phyloP scores from a whole-genome alignment of 352 stramenopile species.

The Pythium scleroteichum region DNA sequence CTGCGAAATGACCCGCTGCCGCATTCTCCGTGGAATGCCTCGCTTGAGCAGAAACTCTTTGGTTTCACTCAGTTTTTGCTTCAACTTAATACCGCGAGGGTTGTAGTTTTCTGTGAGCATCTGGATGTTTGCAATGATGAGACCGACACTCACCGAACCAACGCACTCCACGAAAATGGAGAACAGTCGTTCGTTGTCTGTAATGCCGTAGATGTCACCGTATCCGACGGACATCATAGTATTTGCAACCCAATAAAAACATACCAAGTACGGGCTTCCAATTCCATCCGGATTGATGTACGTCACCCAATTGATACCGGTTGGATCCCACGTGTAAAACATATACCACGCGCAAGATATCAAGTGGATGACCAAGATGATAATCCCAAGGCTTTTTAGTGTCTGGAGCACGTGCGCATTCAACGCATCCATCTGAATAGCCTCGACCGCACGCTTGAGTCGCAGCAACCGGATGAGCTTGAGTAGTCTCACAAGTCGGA shows the following conservation, averaged over 20 bases:
- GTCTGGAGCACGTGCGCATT: slow-evolving; percentile 81
- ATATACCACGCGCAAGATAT: slow-evolving; percentile 77
- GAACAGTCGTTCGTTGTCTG: slow-evolving; percentile 76
- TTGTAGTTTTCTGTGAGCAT: slow-evolving; percentile 93
- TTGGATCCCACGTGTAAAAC: slow-evolving; percentile 82
- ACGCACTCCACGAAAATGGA: slow-evolving; percentile 85
- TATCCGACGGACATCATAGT: slow-evolving; percentile 95
- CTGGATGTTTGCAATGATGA: slow-evolving; percentile 93
- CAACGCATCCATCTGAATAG: slow-evolving; percentile 70
- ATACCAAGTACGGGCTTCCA: slow-evolving; percentile 79
- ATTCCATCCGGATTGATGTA: slow-evolving; percentile 44
- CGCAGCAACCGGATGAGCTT: slow-evolving; percentile 76
- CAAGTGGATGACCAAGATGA: slow-evolving; percentile 82
- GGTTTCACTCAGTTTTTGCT: slow-evolving; percentile 73
- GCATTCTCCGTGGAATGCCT: slow-evolving; percentile 57
- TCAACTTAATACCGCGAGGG: slow-evolving; percentile 66
- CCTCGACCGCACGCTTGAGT: slow-evolving; percentile 61
- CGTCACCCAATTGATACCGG: slow-evolving; percentile 71
- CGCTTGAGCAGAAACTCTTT: slow-evolving; percentile 82
- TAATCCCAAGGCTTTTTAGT: slow-evolving; percentile 61
- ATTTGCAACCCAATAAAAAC: slow-evolving; percentile 92
- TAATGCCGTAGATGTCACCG: slow-evolving; percentile 87
- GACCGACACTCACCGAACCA: slow-evolving; percentile 86
- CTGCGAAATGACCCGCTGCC: slow-evolving; percentile 72
- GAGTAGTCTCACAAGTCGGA: slow-evolving; percentile 67